Conservation (phyloP, 768 basidiomycete genomes). For the Boletellus ananiceps region DNA sequence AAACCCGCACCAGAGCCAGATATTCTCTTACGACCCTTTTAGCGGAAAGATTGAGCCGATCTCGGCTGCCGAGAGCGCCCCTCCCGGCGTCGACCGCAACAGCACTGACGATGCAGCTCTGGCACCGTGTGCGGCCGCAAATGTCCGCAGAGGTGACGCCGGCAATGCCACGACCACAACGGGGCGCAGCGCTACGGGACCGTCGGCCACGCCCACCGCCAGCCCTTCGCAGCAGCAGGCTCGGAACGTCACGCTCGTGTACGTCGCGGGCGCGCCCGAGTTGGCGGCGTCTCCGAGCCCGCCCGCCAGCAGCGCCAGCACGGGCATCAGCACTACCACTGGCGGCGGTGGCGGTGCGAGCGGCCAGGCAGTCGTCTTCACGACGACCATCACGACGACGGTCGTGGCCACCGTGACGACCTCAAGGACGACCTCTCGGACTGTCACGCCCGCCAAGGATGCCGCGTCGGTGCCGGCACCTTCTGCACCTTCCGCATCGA, state of each 20-base stretch:
- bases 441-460: constrained; percentile 11
- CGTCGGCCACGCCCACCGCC: constrained; percentile 17
- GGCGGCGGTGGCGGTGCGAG: neutral
- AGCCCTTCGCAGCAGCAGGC: constrained; percentile 13
- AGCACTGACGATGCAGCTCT: neutral
- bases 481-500: constrained; percentile 3
- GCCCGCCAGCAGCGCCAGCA: neutral
- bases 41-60: constrained; percentile 53
- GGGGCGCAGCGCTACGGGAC: neutral
- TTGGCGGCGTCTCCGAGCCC: constrained; percentile 11
- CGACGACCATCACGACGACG: constrained; percentile 28
- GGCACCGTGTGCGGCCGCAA: constrained; percentile 2
- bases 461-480: constrained; percentile 11
- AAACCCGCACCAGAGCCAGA: constrained; percentile 43
- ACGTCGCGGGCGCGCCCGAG: constrained; percentile 39
- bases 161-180: constrained; percentile 2
- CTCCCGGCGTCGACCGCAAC: constrained; percentile 14
- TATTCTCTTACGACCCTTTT: constrained; percentile 50
- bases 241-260: constrained; percentile 49
- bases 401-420: constrained; percentile 10
- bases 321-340: neutral
- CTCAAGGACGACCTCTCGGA: neutral
- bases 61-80: constrained; percentile 34
- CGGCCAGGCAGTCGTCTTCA: constrained; percentile 8
- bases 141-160: constrained; percentile 15